Evolutionary conservation across 2,329 filamentous ascomycete species (phyloP).

Genomic region (Fusarium albidum): DNA sequence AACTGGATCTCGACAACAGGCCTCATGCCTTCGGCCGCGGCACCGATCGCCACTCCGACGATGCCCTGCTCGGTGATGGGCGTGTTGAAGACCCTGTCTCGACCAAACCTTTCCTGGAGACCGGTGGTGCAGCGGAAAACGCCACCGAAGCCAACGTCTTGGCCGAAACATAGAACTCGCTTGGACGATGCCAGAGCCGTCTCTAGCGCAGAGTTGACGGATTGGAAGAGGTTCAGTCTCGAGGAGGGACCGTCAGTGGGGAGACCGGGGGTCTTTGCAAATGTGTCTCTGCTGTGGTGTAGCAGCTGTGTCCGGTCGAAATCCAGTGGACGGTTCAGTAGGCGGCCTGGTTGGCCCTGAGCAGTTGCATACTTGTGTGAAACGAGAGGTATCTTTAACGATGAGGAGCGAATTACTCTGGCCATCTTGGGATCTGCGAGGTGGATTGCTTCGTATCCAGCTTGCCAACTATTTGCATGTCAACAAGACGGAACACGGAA

Average conservation of each 20-base stretch:
- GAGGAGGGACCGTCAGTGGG: conserved; percentile 71
- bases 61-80: conserved; percentile 93
- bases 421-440: too few relatives aligned
- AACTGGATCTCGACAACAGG: conserved; percentile 95
- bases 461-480: too few relatives aligned
- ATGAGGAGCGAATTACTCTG: too few relatives aligned
- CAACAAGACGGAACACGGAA: too few relatives aligned
- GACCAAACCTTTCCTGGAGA: conserved; percentile 83
- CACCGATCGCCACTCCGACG: conserved; percentile 88
- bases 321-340: conserved; percentile 1
- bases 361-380: too few relatives aligned
- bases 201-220: conserved; percentile 86
- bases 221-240: conserved; percentile 90
- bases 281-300: background rate
- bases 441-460: too few relatives aligned
- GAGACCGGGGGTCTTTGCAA: background rate
- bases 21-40: conserved; percentile 87
- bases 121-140: conserved; percentile 94
- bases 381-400: too few relatives aligned
- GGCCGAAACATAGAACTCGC: conserved; percentile 89
- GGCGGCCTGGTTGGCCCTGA: background rate
- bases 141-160: conserved; percentile 94
- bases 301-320: conserved; percentile 5
- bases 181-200: conserved; percentile 84
- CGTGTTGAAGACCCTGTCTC: conserved; percentile 91